Conservation (phyloP, 2,329 filamentous ascomycete species). For the Aphanoascus verrucosus region DNA sequence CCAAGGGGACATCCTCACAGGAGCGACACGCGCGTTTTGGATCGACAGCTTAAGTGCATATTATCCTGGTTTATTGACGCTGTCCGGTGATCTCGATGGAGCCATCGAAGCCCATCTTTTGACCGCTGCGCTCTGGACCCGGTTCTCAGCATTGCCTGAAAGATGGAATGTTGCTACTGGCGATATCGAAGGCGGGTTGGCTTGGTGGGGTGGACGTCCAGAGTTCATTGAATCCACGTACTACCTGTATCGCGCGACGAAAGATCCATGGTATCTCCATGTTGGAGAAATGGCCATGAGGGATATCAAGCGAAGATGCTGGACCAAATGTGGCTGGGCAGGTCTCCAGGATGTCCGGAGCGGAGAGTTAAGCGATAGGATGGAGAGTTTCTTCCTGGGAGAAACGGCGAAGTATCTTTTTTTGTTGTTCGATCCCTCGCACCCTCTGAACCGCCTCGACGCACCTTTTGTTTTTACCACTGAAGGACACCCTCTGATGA, state of each 20-base stretch:
- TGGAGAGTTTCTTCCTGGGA: conserved; percentile 98
- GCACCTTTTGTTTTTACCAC: conserved; percentile 88
- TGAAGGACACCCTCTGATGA: conserved; percentile 84
- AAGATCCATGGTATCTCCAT: conserved; percentile 91
- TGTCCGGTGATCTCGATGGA: conserved; percentile 83
- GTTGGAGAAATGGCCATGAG: conserved; percentile 89
- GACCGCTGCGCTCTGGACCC: conserved; percentile 86
- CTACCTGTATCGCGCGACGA: conserved; percentile 85
- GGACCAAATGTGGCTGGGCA: conserved; percentile 86
- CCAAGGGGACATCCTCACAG: conserved; percentile 78
- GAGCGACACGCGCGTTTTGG: conserved; percentile 82
- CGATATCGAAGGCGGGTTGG: conserved; percentile 72
- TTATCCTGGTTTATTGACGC: conserved; percentile 75
- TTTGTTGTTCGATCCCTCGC: conserved; percentile 72
- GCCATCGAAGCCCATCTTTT: conserved; percentile 82
- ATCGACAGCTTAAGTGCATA: conserved; percentile 93
- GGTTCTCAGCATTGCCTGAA: conserved; percentile 88
- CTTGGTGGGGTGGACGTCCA: conserved; percentile 90
- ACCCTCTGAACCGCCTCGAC: conserved; percentile 80
- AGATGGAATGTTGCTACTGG: conserved; percentile 81
- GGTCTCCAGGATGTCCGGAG: conserved; percentile 72
- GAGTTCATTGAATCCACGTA: conserved; percentile 97
- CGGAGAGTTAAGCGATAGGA: conserved; percentile 81
- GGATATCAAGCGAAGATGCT: conserved; percentile 80
- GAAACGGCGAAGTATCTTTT: conserved; percentile 96